Evolutionary conservation across 2,329 filamentous ascomycete genomes (phyloP), one percentile per base, ranked within the genome.

Genomic region (Colletotrichum sp.): DNA sequence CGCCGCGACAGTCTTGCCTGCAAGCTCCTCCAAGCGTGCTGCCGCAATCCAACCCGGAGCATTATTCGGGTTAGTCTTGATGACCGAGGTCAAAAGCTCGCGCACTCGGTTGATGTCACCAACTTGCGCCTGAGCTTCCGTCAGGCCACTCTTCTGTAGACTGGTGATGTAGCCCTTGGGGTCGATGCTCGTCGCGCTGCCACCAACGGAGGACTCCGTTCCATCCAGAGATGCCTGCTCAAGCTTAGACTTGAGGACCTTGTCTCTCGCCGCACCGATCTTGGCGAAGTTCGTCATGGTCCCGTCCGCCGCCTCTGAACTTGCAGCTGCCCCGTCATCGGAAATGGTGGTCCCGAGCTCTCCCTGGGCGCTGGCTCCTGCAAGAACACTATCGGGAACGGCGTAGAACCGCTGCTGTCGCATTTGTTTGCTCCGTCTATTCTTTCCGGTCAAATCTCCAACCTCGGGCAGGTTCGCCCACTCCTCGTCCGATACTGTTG

Each of bases 211-310:
- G 70, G 44, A 52, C 44, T 95, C 93, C 12, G 88, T 87, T 32
- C 93, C 92, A 24, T 89, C 93, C 78, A 93, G 91, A 6, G 95
- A 96, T 9, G 96, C 96, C 82, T 98, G 95, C 81, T 99, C 96
- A 57, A 99, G 89, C 79, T 95, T 93, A n/a, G 98, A 96, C 83
- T 98, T 94, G 69, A 99, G 90, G 55, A 98, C 97, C 85, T 98
- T 98, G 87, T 98, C 95, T 87, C 97, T 93, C 24, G 97, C 98
- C 60, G 96, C 96, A 85, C 98, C 97, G 78, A 99, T 99, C 84
- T 98, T 95, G 60, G 96, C 96, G 83, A 99, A 99, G 83, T 99
- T 98, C 13, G 96, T 99, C 92, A 98, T 97, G 2, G 96, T 98
- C 3, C 96, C 96, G 81, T 98, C 96, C 74, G 93, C 90, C 32